phyloP scores from a whole-genome alignment of 306 rosid species.

The Trifolium fragiferum region DNA sequence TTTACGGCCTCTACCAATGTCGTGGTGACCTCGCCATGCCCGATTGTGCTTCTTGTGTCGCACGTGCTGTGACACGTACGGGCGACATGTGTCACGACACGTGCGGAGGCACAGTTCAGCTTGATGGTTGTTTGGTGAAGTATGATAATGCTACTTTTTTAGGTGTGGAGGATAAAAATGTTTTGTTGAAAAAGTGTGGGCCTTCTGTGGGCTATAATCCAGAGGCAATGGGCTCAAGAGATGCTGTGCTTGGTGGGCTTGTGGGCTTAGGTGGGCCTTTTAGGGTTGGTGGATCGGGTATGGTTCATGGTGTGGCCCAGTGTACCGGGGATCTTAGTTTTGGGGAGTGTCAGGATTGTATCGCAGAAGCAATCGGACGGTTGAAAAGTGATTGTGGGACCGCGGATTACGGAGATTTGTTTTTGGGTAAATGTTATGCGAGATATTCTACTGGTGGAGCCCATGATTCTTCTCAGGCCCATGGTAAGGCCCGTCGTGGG shows the following conservation, averaged over 20 bases:
- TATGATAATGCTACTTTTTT: conserved; percentile 77
- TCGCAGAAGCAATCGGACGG: conserved; percentile 63
- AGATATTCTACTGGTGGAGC: conserved; percentile 65
- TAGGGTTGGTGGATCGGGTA: conserved; percentile 69
- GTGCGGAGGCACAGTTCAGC: conserved; percentile 79
- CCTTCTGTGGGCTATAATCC: conserved; percentile 71
- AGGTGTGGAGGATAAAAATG: conserved; percentile 76
- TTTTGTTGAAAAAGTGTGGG: conserved; percentile 80
- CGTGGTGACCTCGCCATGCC: conserved; percentile 95
- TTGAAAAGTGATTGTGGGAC: conserved; percentile 72
- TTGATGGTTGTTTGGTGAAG: conserved; percentile 83
- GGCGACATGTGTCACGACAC: conserved; percentile 56
- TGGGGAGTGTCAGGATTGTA: conserved; percentile 73
- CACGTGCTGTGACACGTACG: conserved; percentile 61
- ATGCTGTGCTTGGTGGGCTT: conserved; percentile 62
- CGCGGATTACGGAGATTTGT: conserved; percentile 74
- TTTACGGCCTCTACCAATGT: conserved; percentile 89
- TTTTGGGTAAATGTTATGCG: conserved; percentile 79
- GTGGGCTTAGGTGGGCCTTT: conserved; percentile 57
- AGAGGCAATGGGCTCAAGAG: conserved; percentile 57
- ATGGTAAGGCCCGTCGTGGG: conserved; percentile 50
- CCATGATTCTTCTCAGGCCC: conserved; percentile 52
- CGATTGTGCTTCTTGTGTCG: conserved; percentile 79
- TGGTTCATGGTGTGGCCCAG: conserved; percentile 69
- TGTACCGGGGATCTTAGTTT: conserved; percentile 70